These are phyloP conservation scores for Trametes sanguinea DNA, from an alignment of 768 basidiomycete genomes.

Conservation along the genomic window DNA sequence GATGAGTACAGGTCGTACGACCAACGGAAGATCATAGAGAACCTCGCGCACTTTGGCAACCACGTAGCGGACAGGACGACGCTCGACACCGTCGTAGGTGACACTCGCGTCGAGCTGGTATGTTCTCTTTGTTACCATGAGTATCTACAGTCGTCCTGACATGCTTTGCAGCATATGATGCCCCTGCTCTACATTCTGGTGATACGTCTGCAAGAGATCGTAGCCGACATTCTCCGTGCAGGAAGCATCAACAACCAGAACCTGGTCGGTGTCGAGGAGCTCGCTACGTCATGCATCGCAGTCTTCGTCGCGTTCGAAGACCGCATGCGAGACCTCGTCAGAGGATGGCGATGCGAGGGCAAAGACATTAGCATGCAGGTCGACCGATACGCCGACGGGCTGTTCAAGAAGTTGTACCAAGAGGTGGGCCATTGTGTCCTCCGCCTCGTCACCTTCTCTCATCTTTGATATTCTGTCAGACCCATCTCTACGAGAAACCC, in stretches of 20 bases:
- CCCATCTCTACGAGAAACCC: not conserved
- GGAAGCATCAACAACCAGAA: not conserved
- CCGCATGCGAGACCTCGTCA: slow-evolving; percentile 4
- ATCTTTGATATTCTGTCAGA: not conserved
- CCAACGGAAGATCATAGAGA: not conserved
- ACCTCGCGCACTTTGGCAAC: not conserved
- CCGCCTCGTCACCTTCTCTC: not conserved
- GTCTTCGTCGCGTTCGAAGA: slow-evolving; percentile 13
- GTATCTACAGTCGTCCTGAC: not conserved
- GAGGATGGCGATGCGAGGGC: slow-evolving; percentile 14
- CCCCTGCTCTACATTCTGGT: slow-evolving; percentile 5
- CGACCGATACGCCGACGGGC: slow-evolving; percentile 14
- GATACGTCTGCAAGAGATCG: not conserved
- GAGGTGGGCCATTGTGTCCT: not conserved
- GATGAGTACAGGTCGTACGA: slow-evolving; percentile 2
- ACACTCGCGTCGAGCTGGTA: slow-evolving; percentile 13
- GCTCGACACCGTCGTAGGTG: not conserved
- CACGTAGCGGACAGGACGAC: not conserved
- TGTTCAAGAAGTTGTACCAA: slow-evolving; percentile 7
- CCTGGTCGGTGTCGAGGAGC: not conserved
- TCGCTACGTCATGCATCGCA: slow-evolving; percentile 10
- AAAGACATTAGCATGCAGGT: slow-evolving; percentile 12
- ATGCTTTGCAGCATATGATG: slow-evolving; percentile 10
- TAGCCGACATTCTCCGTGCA: not conserved
- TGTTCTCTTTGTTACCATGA: not conserved